Conservation (phyloP, 306 rosid species). For the Trifolium dubium region DNA sequence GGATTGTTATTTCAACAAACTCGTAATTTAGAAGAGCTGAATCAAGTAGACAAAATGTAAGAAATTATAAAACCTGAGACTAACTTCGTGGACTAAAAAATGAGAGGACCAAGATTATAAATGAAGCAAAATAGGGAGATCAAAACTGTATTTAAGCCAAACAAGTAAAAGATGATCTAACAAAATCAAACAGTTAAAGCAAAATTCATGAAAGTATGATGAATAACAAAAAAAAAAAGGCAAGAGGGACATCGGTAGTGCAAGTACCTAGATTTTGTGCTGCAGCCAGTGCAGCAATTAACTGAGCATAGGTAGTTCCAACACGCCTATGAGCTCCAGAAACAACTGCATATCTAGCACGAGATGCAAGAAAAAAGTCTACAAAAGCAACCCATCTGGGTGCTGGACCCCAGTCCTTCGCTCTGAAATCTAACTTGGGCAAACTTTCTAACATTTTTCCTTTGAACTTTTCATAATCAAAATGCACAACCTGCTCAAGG, state of each 20-base stretch:
- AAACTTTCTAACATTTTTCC: constrained; percentile 66
- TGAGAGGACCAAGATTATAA: neutral
- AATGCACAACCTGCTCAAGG: constrained; percentile 76
- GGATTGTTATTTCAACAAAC: too few relatives aligned
- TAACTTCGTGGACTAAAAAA: too few relatives aligned
- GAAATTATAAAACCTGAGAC: too few relatives aligned
- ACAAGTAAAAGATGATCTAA: neutral
- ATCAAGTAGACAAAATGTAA: too few relatives aligned
- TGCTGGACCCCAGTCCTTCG: constrained; percentile 96
- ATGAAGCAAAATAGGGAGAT: neutral
- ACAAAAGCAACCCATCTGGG: constrained; percentile 99
- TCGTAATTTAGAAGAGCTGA: too few relatives aligned
- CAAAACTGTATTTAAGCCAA: neutral
- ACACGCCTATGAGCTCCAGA: constrained; percentile 96
- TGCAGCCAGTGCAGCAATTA: constrained; percentile 91
- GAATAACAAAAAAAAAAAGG: neutral
- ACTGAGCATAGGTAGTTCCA: constrained; percentile 96
- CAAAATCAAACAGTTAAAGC: neutral
- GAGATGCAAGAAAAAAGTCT: constrained; percentile 93
- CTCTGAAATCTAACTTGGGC: constrained; percentile 72
- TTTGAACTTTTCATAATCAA: constrained; percentile 75
- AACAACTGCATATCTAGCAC: constrained; percentile 73
- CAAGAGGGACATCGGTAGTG: neutral
- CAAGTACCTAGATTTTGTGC: constrained; percentile 68
- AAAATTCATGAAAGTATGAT: neutral